These are phyloP conservation scores for Colletotrichum sp. DNA, from an alignment of 2,329 filamentous ascomycete species.

Conservation along the genomic window DNA sequence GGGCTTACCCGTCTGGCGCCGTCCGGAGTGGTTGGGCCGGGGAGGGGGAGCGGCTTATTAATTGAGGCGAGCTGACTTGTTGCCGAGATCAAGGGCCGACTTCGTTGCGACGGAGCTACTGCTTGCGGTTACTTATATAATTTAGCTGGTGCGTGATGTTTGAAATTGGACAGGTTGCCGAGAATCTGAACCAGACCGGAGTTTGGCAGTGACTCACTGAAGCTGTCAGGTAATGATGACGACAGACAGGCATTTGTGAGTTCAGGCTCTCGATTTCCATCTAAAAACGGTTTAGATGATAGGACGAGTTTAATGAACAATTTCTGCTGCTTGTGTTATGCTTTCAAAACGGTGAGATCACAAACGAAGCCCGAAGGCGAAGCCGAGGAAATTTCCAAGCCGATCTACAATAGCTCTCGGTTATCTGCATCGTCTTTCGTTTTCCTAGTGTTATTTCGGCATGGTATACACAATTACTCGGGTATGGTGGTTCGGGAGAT, in stretches of 20 bases:
- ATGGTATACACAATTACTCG: neutral
- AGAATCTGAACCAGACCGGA: neutral
- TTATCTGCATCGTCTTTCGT: neutral
- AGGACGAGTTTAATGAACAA: neutral
- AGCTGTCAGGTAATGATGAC: neutral
- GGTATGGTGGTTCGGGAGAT: neutral
- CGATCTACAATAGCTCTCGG: neutral
- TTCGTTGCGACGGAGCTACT: neutral
- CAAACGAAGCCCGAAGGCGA: neutral
- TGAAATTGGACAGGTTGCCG: neutral
- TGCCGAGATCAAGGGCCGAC: neutral
- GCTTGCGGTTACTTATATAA: neutral
- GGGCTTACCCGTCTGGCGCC: neutral
- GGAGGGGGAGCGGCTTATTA: neutral
- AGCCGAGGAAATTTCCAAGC: neutral
- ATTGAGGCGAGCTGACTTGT: neutral
- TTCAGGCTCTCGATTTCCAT: neutral
- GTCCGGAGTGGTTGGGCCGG: slow-evolving; percentile 6
- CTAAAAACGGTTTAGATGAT: neutral
- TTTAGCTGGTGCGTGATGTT: neutral
- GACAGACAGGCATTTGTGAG: neutral
- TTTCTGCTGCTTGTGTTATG: neutral
- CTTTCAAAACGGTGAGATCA: neutral
- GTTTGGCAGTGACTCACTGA: neutral
- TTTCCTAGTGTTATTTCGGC: neutral